These are phyloP conservation scores for Eucalyptus decipiens DNA, from an alignment of 345 rosid genomes.

Conservation along the genomic window DNA sequence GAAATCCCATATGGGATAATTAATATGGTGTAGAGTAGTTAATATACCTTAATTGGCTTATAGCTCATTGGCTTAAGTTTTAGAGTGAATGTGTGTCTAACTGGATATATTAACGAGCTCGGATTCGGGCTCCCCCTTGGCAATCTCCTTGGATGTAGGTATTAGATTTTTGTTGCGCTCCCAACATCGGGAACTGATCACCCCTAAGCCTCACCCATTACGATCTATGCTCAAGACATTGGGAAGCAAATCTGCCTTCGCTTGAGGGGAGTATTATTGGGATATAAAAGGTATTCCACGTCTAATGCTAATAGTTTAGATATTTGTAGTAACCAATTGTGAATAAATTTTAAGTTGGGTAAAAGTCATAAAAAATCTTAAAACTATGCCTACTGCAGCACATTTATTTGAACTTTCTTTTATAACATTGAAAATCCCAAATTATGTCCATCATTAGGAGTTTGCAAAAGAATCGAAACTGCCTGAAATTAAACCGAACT, in stretches of 20 bases:
- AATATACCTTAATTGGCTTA: too few relatives aligned
- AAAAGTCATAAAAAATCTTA: neutral
- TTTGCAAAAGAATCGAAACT: too few relatives aligned
- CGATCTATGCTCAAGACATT: accelerated
- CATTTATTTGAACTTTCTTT: too few relatives aligned
- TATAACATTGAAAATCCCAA: neutral
- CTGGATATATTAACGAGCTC: accelerated
- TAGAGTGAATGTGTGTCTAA: too few relatives aligned
- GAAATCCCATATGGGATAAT: too few relatives aligned
- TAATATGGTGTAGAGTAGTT: too few relatives aligned
- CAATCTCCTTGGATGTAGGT: neutral
- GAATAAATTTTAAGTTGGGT: neutral
- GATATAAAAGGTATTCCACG: neutral
- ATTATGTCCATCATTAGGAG: too few relatives aligned
- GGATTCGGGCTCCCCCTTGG: accelerated
- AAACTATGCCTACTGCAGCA: accelerated
- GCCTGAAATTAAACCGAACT: accelerated
- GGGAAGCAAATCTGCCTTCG: neutral
- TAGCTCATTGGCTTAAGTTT: too few relatives aligned
- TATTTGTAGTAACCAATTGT: neutral
- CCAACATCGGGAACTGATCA: accelerated
- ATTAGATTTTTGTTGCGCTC: accelerated
- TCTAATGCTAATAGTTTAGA: neutral
- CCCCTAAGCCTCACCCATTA: neutral
- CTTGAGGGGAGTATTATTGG: neutral